phyloP scores from a whole-genome alignment of 257 asterid genomes.

The Solanum etuberosum region DNA sequence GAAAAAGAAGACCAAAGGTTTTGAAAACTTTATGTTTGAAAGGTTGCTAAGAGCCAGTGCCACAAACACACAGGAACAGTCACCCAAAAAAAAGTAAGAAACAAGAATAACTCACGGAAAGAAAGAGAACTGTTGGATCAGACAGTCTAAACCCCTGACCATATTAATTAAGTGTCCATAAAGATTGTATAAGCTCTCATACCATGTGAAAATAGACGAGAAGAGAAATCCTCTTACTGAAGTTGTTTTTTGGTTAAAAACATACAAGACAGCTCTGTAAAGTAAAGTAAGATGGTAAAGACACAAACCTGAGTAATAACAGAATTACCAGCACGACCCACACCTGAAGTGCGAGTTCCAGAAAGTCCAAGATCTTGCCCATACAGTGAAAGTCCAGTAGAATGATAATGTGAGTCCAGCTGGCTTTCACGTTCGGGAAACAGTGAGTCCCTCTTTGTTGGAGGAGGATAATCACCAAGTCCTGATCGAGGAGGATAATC shows the following conservation, averaged over 20 bases:
- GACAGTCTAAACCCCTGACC: not conserved
- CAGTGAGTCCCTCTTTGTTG: slow-evolving; percentile 45
- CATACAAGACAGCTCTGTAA: too few species aligned
- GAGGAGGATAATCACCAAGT: not conserved
- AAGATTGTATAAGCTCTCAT: not conserved
- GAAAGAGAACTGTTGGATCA: not conserved
- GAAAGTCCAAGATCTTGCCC: slow-evolving; percentile 51
- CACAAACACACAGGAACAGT: not conserved
- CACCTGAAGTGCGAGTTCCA: slow-evolving; percentile 39
- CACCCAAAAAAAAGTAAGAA: not conserved
- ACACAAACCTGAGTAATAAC: slow-evolving; percentile 70
- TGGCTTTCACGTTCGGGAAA: slow-evolving; percentile 53
- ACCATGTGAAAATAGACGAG: not conserved
- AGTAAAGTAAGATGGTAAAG: not conserved
- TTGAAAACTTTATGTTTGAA: not conserved
- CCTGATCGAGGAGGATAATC: not conserved
- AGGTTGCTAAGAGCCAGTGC: not conserved
- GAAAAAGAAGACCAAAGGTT: not conserved
- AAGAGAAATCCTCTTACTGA: not conserved
- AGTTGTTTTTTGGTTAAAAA: not conserved
- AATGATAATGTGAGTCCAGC: slow-evolving; percentile 33
- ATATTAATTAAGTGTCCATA: not conserved
- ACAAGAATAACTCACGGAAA: not conserved
- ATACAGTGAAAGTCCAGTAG: slow-evolving; percentile 41
- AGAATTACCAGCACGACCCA: slow-evolving; percentile 45